phyloP scores from a whole-genome alignment of 2,329 filamentous ascomycete genomes.

The Raffaelea ambrosiae region DNA sequence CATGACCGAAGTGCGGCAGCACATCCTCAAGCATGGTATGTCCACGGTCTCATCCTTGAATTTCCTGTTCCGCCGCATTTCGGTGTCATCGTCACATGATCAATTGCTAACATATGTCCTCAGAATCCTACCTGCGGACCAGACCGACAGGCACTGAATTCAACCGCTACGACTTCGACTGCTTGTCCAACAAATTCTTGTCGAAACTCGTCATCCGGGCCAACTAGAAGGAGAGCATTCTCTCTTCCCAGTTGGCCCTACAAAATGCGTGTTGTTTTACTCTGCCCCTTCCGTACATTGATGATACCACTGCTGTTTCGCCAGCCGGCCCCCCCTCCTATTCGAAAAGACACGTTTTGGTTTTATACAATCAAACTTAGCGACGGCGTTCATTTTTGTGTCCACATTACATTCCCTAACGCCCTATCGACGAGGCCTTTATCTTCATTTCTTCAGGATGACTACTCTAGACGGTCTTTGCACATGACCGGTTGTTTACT shows the following conservation, averaged over 20 bases:
- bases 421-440: neutral
- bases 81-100: neutral
- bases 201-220: slow-evolving; percentile 94
- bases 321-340: neutral
- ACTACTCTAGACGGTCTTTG: slow-evolving; percentile 2
- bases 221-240: slow-evolving; percentile 46
- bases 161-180: slow-evolving; percentile 88
- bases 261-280: neutral
- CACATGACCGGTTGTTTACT: slow-evolving; percentile 1
- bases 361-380: neutral
- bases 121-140: slow-evolving; percentile 79
- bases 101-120: slow-evolving; percentile 4
- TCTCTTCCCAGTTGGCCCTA: neutral
- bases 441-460: neutral
- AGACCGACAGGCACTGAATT: slow-evolving; percentile 69
- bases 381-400: slow-evolving; percentile 8
- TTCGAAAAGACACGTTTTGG: slow-evolving; percentile 1
- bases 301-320: neutral
- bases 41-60: slow-evolving; percentile 11
- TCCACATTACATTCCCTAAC: neutral
- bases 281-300: neutral
- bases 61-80: slow-evolving; percentile 1
- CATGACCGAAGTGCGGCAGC: slow-evolving; percentile 89
- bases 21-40: slow-evolving; percentile 91
- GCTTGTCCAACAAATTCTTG: slow-evolving; percentile 92